Percentiles rank a stretch among this genome's conserved stretches.
phyloP scores from a whole-genome alignment of 176 grass and related monocot genomes.

The Luzula sylvatica region DNA sequence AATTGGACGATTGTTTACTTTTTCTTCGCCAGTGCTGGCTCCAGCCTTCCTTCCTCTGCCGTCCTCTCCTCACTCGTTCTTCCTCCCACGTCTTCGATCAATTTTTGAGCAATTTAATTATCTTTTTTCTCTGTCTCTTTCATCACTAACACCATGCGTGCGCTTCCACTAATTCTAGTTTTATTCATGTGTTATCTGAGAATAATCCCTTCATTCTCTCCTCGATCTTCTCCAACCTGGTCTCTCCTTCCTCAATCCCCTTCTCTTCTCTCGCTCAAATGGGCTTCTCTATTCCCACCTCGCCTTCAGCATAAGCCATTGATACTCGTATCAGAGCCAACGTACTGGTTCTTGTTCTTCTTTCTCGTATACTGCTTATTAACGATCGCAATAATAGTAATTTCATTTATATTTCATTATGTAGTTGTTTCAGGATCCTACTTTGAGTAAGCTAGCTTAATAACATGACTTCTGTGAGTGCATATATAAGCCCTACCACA shows the following conservation, averaged over 20 bases:
- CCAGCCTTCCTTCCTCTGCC: neutral
- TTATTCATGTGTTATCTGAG: neutral
- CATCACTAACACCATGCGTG: conserved; percentile 2
- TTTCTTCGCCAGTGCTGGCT: neutral
- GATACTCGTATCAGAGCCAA: no score
- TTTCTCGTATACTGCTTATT: no score
- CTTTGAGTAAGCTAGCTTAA: no score
- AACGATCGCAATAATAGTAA: no score
- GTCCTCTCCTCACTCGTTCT: conserved; percentile 11
- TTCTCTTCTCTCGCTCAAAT: conserved; percentile 6
- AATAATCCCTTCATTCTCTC: conserved; percentile 1
- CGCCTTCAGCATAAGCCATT: no score
- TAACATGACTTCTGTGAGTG: conserved; percentile 8
- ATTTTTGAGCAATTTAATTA: conserved; percentile 6
- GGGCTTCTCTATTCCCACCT: neutral
- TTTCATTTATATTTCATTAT: no score
- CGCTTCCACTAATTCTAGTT: neutral
- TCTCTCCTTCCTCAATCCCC: conserved; percentile 6
- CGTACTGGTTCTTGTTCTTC: no score
- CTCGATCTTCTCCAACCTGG: neutral
- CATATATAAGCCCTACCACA: neutral
- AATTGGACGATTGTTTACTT: neutral
- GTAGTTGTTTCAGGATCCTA: no score
- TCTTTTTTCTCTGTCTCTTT: neutral
- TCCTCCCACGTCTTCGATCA: conserved; percentile 12